These are phyloP conservation scores for Gossypium herbaceum DNA, from an alignment of 345 rosid species.

Conservation along the genomic window DNA sequence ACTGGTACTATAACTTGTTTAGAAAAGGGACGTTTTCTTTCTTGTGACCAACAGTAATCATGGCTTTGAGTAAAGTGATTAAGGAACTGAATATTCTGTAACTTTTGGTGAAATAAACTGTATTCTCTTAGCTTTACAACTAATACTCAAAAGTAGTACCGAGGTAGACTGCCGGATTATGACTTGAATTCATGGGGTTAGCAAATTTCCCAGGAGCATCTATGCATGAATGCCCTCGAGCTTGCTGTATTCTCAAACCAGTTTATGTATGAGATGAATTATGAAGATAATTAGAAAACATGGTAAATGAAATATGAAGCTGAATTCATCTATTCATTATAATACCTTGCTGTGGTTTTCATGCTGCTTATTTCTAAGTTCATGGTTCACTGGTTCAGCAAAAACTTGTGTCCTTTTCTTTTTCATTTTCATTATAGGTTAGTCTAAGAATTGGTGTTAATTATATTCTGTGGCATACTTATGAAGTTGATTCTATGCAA, in stretches of 20 bases:
- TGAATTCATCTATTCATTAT: not conserved
- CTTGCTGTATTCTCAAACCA: not conserved
- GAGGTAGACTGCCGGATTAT: not conserved
- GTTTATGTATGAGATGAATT: no score
- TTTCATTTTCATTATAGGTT: not conserved
- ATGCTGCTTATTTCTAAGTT: not conserved
- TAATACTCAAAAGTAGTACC: not conserved
- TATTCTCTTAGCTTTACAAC: not conserved
- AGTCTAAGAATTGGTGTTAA: not conserved
- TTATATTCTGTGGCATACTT: not conserved
- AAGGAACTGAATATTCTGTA: not conserved
- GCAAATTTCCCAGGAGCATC: not conserved
- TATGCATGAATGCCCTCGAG: not conserved
- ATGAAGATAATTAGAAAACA: not conserved
- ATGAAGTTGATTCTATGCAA: not conserved
- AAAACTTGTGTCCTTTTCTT: not conserved
- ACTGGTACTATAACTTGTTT: not conserved
- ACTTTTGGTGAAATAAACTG: not conserved
- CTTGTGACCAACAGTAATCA: not conserved
- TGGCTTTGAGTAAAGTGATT: not conserved
- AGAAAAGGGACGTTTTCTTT: not conserved
- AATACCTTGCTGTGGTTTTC: not conserved
- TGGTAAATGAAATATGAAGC: not conserved
- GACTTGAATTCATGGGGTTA: not conserved
- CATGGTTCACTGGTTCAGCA: slow-evolving; percentile 1